Evolutionary conservation across 306 rosid genomes (phyloP).

Genomic region (Hippophae gyantsensis): DNA sequence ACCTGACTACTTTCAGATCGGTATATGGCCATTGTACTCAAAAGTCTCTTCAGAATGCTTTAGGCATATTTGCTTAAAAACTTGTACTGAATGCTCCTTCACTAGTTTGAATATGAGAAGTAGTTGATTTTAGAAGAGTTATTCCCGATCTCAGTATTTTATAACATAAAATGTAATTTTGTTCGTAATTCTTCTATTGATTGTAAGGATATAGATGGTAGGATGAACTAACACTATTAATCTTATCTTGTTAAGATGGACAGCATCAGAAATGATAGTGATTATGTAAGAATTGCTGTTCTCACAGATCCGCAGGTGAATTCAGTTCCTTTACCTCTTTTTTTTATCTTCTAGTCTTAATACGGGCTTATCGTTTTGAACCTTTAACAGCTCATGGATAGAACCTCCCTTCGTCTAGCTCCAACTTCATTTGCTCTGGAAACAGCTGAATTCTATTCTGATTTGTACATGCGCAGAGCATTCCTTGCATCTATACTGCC

Average conservation of each 20-base stretch:
- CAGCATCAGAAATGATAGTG: slow-evolving; percentile 18
- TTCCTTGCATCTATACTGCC: slow-evolving; percentile 56
- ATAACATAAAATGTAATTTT: background rate
- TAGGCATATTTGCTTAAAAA: background rate
- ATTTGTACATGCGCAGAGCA: slow-evolving; percentile 73
- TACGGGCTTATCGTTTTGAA: slow-evolving; percentile 1
- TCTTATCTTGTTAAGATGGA: slow-evolving; percentile 25
- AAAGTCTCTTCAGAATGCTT: too few species aligned
- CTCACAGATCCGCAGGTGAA: slow-evolving; percentile 79
- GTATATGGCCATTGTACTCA: too few species aligned
- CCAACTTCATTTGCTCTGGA: slow-evolving; percentile 61
- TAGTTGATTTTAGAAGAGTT: background rate
- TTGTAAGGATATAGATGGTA: background rate
- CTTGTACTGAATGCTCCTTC: background rate
- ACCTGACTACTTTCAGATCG: background rate
- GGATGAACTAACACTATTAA: slow-evolving; percentile 3
- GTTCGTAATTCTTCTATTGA: background rate
- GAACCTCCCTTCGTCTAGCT: slow-evolving; percentile 61
- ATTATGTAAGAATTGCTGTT: slow-evolving; percentile 59
- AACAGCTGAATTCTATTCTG: slow-evolving; percentile 63
- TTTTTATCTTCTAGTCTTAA: slow-evolving; percentile 7
- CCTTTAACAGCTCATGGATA: slow-evolving; percentile 64
- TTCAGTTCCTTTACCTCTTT: background rate
- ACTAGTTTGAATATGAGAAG: background rate
- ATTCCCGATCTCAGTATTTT: background rate